phyloP scores from a whole-genome alignment of 2,329 filamentous ascomycete species.

The Corniculantispora saksenae region DNA sequence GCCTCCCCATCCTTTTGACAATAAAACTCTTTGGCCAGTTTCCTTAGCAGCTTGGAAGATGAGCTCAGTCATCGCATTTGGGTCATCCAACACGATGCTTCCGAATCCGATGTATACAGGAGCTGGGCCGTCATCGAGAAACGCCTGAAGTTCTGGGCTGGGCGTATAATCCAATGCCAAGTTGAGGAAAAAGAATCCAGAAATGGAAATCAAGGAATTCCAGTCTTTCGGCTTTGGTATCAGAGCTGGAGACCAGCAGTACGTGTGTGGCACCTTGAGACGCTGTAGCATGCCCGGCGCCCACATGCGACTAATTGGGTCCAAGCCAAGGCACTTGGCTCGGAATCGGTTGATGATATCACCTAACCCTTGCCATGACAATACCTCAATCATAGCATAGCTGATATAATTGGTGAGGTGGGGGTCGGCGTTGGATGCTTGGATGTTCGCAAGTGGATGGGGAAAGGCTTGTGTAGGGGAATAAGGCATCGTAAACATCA shows the following conservation, averaged over 20 bases:
- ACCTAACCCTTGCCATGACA: background rate
- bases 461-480: slow-evolving; percentile 69
- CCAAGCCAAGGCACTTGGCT: slow-evolving; percentile 54
- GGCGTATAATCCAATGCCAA: slow-evolving; percentile 55
- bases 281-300: slow-evolving; percentile 78
- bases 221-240: slow-evolving; percentile 80
- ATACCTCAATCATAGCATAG: slow-evolving; percentile 63
- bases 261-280: slow-evolving; percentile 79
- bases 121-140: slow-evolving; percentile 56
- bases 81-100: slow-evolving; percentile 38
- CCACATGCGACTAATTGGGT: slow-evolving; percentile 68
- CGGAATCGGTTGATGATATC: background rate
- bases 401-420: slow-evolving; percentile 67
- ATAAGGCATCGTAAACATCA: slow-evolving; percentile 69
- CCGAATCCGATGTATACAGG: slow-evolving; percentile 37
- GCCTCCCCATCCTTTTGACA: slow-evolving; percentile 61
- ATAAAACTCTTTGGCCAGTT: slow-evolving; percentile 59
- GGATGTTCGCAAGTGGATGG: slow-evolving; percentile 65
- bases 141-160: slow-evolving; percentile 52
- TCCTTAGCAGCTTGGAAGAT: slow-evolving; percentile 60
- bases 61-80: slow-evolving; percentile 55
- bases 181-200: slow-evolving; percentile 63
- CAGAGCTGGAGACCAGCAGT: slow-evolving; percentile 84
- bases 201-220: slow-evolving; percentile 64
- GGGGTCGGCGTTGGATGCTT: slow-evolving; percentile 58